phyloP scores from a whole-genome alignment of 1,284 basidiomycete species.

The Xerocomus amazonicus region DNA sequence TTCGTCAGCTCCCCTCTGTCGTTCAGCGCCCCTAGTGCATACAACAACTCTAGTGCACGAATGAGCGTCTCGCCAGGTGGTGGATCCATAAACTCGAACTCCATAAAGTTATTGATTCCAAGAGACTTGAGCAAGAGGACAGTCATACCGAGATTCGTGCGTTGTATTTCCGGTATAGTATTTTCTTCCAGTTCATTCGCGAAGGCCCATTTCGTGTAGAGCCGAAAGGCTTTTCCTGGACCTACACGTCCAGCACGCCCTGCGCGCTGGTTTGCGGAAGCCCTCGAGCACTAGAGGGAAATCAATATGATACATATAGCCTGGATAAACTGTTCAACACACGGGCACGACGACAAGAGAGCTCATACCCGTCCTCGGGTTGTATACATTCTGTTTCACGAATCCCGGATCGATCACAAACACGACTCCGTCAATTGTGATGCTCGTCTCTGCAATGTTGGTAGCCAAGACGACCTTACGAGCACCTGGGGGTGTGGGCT shows the following conservation, averaged over 20 bases:
- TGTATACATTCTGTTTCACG: constrained; percentile 97
- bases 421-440: constrained; percentile 96
- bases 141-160: constrained; percentile 96
- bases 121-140: constrained; percentile 93
- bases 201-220: constrained; percentile 97
- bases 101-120: constrained; percentile 96
- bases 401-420: constrained; percentile 98
- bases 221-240: constrained; percentile 95
- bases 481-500: constrained; percentile 94
- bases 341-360: constrained; percentile 92
- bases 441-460: constrained; percentile 98
- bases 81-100: constrained; percentile 99
- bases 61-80: constrained; percentile 99
- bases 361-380: constrained; percentile 95
- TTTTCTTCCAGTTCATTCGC: constrained; percentile 94
- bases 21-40: constrained; percentile 94
- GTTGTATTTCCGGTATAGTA: constrained; percentile 97
- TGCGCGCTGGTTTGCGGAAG: constrained; percentile 95
- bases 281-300: constrained; percentile 77
- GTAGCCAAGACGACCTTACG: constrained; percentile 97
- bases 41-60: constrained; percentile 89
- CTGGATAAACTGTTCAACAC: constrained; percentile 31
- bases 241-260: constrained; percentile 97
- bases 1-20: constrained; percentile 96
- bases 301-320: constrained; percentile 9